Base-by-base conservation (phyloP, 2,329 filamentous ascomycete genomes). In the Trichophyton benhamiae region DNA sequence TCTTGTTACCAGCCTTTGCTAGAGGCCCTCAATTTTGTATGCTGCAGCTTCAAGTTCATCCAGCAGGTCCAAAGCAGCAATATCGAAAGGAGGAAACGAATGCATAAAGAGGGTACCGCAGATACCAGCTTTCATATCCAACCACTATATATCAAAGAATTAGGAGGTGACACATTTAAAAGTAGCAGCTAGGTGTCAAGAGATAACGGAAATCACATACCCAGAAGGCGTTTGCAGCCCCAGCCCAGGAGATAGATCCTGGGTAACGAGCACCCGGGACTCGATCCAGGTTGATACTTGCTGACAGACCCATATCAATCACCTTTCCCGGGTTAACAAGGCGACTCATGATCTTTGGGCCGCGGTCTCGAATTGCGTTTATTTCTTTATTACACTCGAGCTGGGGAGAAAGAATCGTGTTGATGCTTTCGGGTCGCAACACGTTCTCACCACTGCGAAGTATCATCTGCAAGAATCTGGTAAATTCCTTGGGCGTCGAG, bases 401-500 rank as follows among this genome's bases (percentile, higher is more conserved):
- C 57, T 62, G 57, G 1, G 57, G 27, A 25, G 36, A 52, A 36
- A 62, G 33, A 2, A 62, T 53, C 22, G 49, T n/a, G 11, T 60
- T 44, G 20, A 62, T 36, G 20, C 33, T 62, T 20, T 57, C 61
- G 8, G 38, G 57, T 22, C 42, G 52, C 15, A 62, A 13, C 3
- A 62, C 44, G 30, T n/a, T 33, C 11, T 42, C 44, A 17, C 61
- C 61, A n/a, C 33, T 42, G n/a, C 33, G 42, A 17, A 69, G 60
- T 11, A 69, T 63, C 2, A 63, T 60, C 13, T 62, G 41, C 2
- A 69, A 57, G 3, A 68, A 44, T 33, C 65, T 64, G 30, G 64
- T 62, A 61, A 63, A 68, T 41, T 68, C 66, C 15, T 55, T 62
- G 0, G 65, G 46, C 9, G 65, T 67, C 55, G 65, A 65, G 53